Conservation (phyloP, 2,329 filamentous ascomycete species). For the Botryotinia globosa region DNA sequence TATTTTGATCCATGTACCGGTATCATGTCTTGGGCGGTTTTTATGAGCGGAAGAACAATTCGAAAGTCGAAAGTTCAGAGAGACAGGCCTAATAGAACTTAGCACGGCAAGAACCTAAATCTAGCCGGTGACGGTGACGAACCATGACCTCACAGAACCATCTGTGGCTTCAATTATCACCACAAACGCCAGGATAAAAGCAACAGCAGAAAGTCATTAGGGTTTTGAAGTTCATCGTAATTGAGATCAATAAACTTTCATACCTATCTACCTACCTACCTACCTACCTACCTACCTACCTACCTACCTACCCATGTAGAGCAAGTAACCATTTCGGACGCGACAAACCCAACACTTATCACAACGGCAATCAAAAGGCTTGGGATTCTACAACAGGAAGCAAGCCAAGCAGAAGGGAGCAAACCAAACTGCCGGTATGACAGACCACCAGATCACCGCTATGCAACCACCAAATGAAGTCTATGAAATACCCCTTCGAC, state of each 20-base stretch:
- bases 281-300: background rate
- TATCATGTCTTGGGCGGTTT: background rate
- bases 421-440: background rate
- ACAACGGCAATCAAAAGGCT: background rate
- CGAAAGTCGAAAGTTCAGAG: background rate
- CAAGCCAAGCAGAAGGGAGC: background rate
- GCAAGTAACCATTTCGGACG: too few species aligned
- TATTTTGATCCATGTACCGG: background rate
- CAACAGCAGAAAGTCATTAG: background rate
- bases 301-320: background rate
- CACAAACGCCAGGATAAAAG: background rate
- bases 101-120: background rate
- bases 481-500: slow-evolving; percentile 13
- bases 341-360: background rate
- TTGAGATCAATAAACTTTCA: background rate
- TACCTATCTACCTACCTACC: background rate
- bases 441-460: background rate
- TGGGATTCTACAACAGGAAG: background rate
- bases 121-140: background rate
- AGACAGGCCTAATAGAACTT: background rate
- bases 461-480: background rate
- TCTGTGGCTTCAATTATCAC: background rate
- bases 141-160: background rate
- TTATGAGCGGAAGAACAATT: background rate
- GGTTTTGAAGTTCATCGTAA: too few species aligned